Percentiles rank a stretch among this genome's conserved stretches.
Evolutionary conservation across 805 yeast species (phyloP).

Genomic region (Clavispora fructus): DNA sequence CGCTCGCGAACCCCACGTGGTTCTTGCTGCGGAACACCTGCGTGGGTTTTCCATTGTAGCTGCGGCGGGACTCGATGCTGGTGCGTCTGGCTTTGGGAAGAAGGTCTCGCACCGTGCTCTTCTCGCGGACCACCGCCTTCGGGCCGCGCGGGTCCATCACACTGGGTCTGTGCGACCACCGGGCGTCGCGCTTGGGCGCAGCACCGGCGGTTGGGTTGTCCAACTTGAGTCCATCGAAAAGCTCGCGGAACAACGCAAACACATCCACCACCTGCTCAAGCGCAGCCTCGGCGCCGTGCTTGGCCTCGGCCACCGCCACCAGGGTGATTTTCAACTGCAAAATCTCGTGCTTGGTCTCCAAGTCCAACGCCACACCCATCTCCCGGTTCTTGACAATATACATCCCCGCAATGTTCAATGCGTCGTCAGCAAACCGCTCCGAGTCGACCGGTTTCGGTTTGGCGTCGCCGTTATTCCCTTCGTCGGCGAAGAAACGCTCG

Average conservation of each 20-base stretch:
- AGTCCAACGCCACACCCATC: constrained; percentile 19
- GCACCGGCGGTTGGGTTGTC: background rate
- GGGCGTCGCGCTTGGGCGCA: constrained; percentile 10
- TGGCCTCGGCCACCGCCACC: constrained; percentile 59
- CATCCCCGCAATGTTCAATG: constrained; percentile 38
- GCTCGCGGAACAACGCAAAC: constrained; percentile 49
- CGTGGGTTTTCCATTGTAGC: background rate
- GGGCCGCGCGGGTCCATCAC: constrained; percentile 26
- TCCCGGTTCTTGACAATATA: constrained; percentile 25
- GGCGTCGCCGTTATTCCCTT: background rate
- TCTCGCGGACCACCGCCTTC: constrained; percentile 6
- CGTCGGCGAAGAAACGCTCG: background rate
- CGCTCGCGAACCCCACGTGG: background rate
- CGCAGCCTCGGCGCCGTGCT: constrained; percentile 52
- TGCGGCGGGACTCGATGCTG: constrained; percentile 1
- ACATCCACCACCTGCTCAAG: constrained; percentile 63
- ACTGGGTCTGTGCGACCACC: constrained; percentile 40
- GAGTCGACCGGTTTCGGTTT: constrained; percentile 34
- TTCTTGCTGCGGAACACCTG: background rate
- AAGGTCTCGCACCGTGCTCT: background rate
- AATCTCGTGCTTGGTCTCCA: constrained; percentile 41
- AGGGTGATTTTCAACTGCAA: constrained; percentile 72
- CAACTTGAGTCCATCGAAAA: constrained; percentile 34
- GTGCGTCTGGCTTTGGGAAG: constrained; percentile 6
- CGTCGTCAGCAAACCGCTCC: constrained; percentile 51